Conservation (phyloP, 345 rosid genomes). For the Eucalyptus microcorys region DNA sequence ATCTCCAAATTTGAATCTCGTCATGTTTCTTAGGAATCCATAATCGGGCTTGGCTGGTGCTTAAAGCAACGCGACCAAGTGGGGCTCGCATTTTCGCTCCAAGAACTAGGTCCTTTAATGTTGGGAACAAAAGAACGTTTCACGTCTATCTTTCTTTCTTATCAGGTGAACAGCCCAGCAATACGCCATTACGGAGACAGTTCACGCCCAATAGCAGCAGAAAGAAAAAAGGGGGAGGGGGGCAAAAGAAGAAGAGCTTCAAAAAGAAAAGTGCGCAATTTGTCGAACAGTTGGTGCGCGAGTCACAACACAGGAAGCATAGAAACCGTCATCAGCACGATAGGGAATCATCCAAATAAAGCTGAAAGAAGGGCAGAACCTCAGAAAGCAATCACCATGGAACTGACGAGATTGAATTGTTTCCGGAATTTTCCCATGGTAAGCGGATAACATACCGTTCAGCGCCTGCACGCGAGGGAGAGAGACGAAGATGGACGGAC, state of each 20-base stretch:
- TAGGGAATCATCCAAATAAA: not conserved
- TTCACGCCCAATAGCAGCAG: not conserved
- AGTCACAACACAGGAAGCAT: not conserved
- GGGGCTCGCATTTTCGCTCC: not conserved
- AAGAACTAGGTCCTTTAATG: not conserved
- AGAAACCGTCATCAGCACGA: not conserved
- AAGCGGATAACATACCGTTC: not conserved
- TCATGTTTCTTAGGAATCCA: not conserved
- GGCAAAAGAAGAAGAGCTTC: rapidly evolving
- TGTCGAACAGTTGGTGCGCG: not conserved
- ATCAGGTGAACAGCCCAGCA: not conserved
- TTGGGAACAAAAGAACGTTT: not conserved
- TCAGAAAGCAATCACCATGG: not conserved
- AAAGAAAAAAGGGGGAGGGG: not conserved
- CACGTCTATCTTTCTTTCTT: not conserved
- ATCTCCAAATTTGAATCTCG: not conserved
- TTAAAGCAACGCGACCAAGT: not conserved
- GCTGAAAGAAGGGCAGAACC: not conserved
- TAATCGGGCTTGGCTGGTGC: not conserved
- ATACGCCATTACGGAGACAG: not conserved
- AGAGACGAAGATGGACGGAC: not conserved
- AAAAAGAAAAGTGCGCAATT: not conserved
- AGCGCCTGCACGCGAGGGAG: not conserved
- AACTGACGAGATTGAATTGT: not conserved
- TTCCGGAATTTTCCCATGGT: not conserved